Base-by-base conservation (phyloP, 768 basidiomycete genomes). In the Fomitopsis serialis region DNA sequence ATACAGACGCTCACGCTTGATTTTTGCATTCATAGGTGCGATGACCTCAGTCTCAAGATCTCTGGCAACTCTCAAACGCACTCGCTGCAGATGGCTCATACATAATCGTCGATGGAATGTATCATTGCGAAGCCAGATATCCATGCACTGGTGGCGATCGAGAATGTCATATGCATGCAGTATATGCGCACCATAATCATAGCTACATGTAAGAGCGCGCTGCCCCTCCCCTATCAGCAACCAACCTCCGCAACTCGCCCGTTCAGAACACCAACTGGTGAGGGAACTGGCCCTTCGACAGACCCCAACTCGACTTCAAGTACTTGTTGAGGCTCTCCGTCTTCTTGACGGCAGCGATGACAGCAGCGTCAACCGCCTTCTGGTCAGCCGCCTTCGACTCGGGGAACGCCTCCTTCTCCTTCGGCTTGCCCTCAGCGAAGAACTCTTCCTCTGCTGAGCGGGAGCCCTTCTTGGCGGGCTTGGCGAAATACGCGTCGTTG, bases 221-320 rank as follows among this genome's bases (percentile, higher is more conserved):
- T 54, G 58, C 60, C 49, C 48, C 50, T 35, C 53, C 50, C 40
- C 45, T 45, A 35, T 44, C 52, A 51, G 36, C 52, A 42, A 49
- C 36, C 34, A 55, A 49, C 43, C 32, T 25, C 44, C 34, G 29
- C 51, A 32, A 40, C 34, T 45, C 37, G 37, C 49, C 45, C 40
- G 51, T 52, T 76, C 55, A 98, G 80, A 97, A 98, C 58, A 81
- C 81, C 76, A 99, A 70, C 74, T 90, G 83, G 78, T 99, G 97
- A 68, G 97, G 92, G 79, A 80, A 92, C 77, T 98, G 93, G 57
- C 95, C 93, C 81, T 95, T 97, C 63, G 92, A 92, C 57, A 99
- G 80, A 68, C 92, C 93, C 79, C 89, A 99, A 67, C 80, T 84
- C 52, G 95, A 82, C 70, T 86, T 87, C 64, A 99, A 81, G 77